Percentiles rank a stretch among this genome's conserved stretches.
Evolutionary conservation across 2,329 filamentous ascomycete species (phyloP).

Genomic region (Aspergillus persii): DNA sequence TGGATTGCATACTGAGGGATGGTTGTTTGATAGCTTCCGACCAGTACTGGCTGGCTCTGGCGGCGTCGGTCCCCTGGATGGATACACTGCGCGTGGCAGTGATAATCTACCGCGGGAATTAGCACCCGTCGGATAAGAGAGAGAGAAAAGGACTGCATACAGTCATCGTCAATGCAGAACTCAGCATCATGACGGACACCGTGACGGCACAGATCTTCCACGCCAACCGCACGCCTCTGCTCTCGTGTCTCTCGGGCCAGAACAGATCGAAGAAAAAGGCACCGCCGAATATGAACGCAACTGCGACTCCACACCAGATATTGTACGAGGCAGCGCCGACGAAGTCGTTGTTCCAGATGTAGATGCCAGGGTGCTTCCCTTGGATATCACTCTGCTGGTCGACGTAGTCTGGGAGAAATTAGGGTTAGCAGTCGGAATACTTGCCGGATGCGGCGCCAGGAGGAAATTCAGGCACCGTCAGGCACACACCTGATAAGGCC

Average conservation of each 20-base stretch:
- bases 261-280: slow-evolving; percentile 64
- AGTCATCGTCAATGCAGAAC: slow-evolving; percentile 51
- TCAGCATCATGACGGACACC: slow-evolving; percentile 45
- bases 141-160: slow-evolving; percentile 21
- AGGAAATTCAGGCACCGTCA: neutral
- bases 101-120: neutral
- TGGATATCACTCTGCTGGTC: slow-evolving; percentile 53
- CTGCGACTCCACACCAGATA: slow-evolving; percentile 57
- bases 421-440: neutral
- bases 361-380: slow-evolving; percentile 36
- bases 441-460: neutral
- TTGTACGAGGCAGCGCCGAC: slow-evolving; percentile 57
- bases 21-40: neutral
- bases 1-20: neutral
- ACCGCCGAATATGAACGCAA: slow-evolving; percentile 58
- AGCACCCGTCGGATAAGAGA: neutral
- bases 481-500: slow-evolving; percentile 49
- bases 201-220: slow-evolving; percentile 55
- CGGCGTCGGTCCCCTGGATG: neutral
- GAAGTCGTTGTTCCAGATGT: slow-evolving; percentile 56
- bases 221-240: slow-evolving; percentile 47
- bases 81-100: neutral
- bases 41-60: neutral
- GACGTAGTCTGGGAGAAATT: slow-evolving; percentile 48
- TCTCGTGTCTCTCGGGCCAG: slow-evolving; percentile 57